Conservation (phyloP, 805 yeast species). For the Zygoascus biomembranicola region DNA sequence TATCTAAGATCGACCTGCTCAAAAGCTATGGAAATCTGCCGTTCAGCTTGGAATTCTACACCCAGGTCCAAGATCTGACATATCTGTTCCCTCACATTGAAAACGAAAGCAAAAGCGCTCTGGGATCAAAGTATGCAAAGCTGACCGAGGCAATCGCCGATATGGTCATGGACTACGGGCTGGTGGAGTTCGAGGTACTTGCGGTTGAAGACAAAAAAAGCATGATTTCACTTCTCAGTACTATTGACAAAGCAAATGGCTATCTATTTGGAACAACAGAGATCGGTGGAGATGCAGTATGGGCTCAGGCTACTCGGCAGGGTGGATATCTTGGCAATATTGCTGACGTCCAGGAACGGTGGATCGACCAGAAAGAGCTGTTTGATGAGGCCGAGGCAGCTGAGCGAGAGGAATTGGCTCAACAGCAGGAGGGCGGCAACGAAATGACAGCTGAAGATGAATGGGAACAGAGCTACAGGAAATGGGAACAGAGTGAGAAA, state of each 20-base stretch:
- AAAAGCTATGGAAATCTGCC: constrained; percentile 69
- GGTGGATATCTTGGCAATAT: constrained; percentile 43
- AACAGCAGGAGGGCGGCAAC: constrained; percentile 2
- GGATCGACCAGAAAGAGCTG: constrained; percentile 77
- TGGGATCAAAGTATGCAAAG: constrained; percentile 53
- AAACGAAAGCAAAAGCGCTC: constrained; percentile 59
- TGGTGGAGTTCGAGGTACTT: constrained; percentile 82
- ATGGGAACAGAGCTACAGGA: constrained; percentile 55
- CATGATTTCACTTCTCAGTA: constrained; percentile 73
- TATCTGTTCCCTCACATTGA: constrained; percentile 60
- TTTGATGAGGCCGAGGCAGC: constrained; percentile 61
- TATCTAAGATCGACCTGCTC: constrained; percentile 82
- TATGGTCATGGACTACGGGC: constrained; percentile 74
- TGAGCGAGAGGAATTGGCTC: constrained; percentile 34
- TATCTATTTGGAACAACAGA: constrained; percentile 90
- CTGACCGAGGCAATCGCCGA: constrained; percentile 76
- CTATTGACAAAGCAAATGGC: constrained; percentile 88
- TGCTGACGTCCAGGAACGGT: constrained; percentile 83
- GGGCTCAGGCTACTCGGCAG: constrained; percentile 93
- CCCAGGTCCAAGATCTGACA: constrained; percentile 81
- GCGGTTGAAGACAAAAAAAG: constrained; percentile 86
- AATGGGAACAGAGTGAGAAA: constrained; percentile 40
- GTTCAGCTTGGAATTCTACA: constrained; percentile 74
- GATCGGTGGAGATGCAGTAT: constrained; percentile 91
- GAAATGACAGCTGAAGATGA: constrained; percentile 44